Percentiles rank a stretch among this genome's conserved stretches.
Evolutionary conservation across 2,329 filamentous ascomycete species (phyloP).

Genomic region (Nemania abortiva): DNA sequence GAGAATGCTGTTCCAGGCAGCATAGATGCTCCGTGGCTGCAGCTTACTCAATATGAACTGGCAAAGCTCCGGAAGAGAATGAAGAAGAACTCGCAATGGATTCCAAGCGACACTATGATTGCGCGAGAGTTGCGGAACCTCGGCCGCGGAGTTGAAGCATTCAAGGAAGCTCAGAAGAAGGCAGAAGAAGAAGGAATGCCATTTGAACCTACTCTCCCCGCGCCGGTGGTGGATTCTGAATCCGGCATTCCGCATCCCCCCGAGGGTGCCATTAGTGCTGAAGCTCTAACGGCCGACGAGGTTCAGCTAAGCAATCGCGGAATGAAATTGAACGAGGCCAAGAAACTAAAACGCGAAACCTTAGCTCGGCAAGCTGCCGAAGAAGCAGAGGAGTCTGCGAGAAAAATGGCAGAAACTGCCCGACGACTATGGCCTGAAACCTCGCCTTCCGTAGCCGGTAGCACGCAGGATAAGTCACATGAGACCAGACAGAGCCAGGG

Average conservation of each 20-base stretch:
- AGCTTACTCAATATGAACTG: slow-evolving; percentile 73
- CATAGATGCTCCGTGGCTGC: slow-evolving; percentile 72
- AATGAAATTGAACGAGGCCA: slow-evolving; percentile 83
- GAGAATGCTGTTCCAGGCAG: slow-evolving; percentile 70
- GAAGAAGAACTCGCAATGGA: slow-evolving; percentile 93
- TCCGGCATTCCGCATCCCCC: slow-evolving; percentile 66
- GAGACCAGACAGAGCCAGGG: slow-evolving; percentile 49
- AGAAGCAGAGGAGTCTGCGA: slow-evolving; percentile 69
- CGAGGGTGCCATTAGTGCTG: slow-evolving; percentile 70
- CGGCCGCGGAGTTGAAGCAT: slow-evolving; percentile 74
- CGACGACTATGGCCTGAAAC: slow-evolving; percentile 58
- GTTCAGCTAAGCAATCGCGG: slow-evolving; percentile 76
- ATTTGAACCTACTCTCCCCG: slow-evolving; percentile 64
- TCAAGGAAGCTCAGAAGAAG: slow-evolving; percentile 70
- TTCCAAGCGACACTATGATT: slow-evolving; percentile 87
- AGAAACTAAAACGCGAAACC: slow-evolving; percentile 77
- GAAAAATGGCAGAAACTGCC: slow-evolving; percentile 64
- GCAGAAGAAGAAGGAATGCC: slow-evolving; percentile 74
- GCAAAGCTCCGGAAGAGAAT: slow-evolving; percentile 82
- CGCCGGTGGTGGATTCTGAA: slow-evolving; percentile 60
- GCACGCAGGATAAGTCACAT: slow-evolving; percentile 49
- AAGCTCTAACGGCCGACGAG: slow-evolving; percentile 69
- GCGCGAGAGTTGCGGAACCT: slow-evolving; percentile 79
- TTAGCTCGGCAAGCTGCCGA: slow-evolving; percentile 71
- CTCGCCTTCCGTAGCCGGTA: slow-evolving; percentile 51